phyloP scores from a whole-genome alignment of 768 basidiomycete species.

The Terana coerulea region DNA sequence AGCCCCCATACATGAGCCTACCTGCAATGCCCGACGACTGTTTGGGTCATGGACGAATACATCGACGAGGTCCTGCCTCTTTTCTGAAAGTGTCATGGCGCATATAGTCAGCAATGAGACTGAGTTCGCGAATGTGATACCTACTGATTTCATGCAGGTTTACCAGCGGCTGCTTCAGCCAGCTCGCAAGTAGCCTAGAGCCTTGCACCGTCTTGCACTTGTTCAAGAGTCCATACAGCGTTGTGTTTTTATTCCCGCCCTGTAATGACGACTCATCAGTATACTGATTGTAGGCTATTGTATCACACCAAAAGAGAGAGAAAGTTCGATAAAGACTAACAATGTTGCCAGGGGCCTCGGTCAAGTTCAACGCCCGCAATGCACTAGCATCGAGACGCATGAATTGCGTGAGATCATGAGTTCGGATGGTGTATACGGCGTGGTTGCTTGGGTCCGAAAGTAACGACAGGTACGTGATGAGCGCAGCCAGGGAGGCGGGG shows the following conservation, averaged over 20 bases:
- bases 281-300: not conserved
- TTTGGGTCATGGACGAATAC: slow-evolving; percentile 78
- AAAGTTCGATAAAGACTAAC: slow-evolving; percentile 13
- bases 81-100: slow-evolving; percentile 42
- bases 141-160: slow-evolving; percentile 90
- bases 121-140: slow-evolving; percentile 24
- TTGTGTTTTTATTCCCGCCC: slow-evolving; percentile 77
- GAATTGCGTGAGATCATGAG: slow-evolving; percentile 89
- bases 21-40: slow-evolving; percentile 70
- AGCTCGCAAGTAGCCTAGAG: slow-evolving; percentile 77
- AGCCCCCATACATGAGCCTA: slow-evolving; percentile 28
- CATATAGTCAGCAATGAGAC: not conserved
- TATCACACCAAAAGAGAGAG: not conserved
- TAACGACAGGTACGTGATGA: slow-evolving; percentile 79
- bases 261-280: slow-evolving; percentile 20
- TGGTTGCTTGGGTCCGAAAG: slow-evolving; percentile 75
- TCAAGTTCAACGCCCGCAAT: slow-evolving; percentile 81
- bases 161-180: slow-evolving; percentile 95
- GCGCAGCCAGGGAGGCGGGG: slow-evolving; percentile 75
- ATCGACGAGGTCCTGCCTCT: slow-evolving; percentile 85
- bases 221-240: slow-evolving; percentile 85
- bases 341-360: slow-evolving; percentile 61
- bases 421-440: slow-evolving; percentile 73
- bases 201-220: slow-evolving; percentile 97
- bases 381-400: slow-evolving; percentile 98